Percentiles rank a stretch among this genome's conserved stretches.
phyloP scores from a whole-genome alignment of 2,329 filamentous ascomycete species.

The Colletotrichum neosansevieriae region DNA sequence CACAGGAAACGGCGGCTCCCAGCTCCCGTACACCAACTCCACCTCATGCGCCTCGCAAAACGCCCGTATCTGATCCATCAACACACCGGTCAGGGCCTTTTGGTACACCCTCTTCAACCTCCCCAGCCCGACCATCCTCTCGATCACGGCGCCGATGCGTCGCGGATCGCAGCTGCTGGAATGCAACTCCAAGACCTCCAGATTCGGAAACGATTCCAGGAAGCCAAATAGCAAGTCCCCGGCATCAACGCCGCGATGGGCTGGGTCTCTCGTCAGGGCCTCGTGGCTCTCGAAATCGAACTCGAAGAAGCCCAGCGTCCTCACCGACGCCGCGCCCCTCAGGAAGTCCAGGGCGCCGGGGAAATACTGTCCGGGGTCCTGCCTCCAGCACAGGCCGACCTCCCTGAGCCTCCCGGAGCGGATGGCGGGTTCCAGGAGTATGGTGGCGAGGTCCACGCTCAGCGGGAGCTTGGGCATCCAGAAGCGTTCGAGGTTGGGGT shows the following conservation, averaged over 20 bases:
- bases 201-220: constrained; percentile 40
- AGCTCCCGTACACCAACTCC: constrained; percentile 32
- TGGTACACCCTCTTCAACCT: constrained; percentile 32
- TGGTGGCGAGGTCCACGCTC: constrained; percentile 34
- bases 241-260: constrained; percentile 26
- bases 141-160: constrained; percentile 13
- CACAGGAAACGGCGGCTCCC: constrained; percentile 32
- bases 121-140: constrained; percentile 21
- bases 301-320: constrained; percentile 49
- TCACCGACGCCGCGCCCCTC: constrained; percentile 49
- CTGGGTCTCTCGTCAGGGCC: constrained; percentile 33
- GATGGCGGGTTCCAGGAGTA: constrained; percentile 45
- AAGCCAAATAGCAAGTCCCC: constrained; percentile 35
- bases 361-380: constrained; percentile 44
- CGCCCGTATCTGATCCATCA: constrained; percentile 34
- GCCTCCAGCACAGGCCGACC: constrained; percentile 44
- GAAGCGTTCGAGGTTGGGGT: constrained; percentile 38
- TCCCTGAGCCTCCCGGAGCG: constrained; percentile 47
- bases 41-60: constrained; percentile 28
- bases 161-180: constrained; percentile 22
- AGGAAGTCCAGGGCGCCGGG: constrained; percentile 52
- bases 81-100: constrained; percentile 28
- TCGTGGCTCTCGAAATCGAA: constrained; percentile 49
- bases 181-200: constrained; percentile 40
- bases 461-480: constrained; percentile 38